A percentile compares a stretch with the other conserved stretches of the same genome.
phyloP scores from a whole-genome alignment of 805 yeast species.

The Monosporozyma aquatica region DNA sequence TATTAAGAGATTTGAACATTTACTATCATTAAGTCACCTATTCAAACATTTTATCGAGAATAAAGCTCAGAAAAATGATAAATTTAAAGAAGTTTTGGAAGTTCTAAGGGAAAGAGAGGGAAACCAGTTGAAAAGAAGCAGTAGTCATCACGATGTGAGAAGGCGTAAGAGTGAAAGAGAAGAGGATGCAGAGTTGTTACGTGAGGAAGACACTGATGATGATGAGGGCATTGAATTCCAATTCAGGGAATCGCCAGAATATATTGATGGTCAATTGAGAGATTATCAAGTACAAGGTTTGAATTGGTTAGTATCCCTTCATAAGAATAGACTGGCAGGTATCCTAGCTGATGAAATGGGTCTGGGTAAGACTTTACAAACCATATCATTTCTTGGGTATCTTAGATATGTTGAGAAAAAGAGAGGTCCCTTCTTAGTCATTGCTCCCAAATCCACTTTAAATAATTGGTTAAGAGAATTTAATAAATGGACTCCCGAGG shows the following conservation, averaged over 20 bases:
- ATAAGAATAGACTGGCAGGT: conserved; percentile 62
- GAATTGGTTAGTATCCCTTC: conserved; percentile 65
- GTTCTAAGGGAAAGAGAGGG: conserved; percentile 22
- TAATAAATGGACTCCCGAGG: conserved; percentile 72
- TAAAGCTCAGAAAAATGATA: conserved; percentile 54
- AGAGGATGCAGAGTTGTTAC: conserved; percentile 67
- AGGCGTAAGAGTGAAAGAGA: conserved; percentile 68
- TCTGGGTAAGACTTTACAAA: conserved; percentile 71
- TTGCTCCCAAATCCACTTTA: conserved; percentile 72
- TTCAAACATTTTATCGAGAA: conserved; percentile 61
- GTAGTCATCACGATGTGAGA: conserved; percentile 26
- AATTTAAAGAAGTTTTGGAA: conserved; percentile 44
- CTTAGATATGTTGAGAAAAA: conserved; percentile 50
- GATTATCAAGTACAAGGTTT: conserved; percentile 75
- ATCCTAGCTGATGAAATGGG: conserved; percentile 86
- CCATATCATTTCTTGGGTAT: conserved; percentile 68
- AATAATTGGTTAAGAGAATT: conserved; percentile 78
- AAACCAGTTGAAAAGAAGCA: conserved; percentile 7
- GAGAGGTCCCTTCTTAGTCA: conserved; percentile 65
- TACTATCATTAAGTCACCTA: conserved; percentile 54
- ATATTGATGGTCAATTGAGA: conserved; percentile 52
- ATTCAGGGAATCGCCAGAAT: conserved; percentile 79
- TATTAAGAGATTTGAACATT: conserved; percentile 55
- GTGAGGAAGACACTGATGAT: conserved; percentile 31
- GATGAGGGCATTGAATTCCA: conserved; percentile 28